Base-by-base conservation (phyloP, 768 basidiomycete genomes). In the Naganishia antarctica region DNA sequence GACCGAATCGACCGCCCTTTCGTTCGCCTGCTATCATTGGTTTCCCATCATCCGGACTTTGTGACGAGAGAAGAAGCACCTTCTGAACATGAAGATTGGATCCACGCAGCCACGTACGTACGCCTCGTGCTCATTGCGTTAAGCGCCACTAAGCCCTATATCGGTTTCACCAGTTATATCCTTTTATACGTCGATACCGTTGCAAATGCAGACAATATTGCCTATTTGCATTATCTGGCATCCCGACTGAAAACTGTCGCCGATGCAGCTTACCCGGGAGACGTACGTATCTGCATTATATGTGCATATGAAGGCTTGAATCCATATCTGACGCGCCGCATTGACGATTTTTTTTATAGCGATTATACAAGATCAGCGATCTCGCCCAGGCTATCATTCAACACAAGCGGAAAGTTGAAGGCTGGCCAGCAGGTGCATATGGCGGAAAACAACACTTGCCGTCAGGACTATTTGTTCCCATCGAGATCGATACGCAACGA, bases 21-120 rank as follows among this genome's bases (percentile, higher is more conserved):
- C 70, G 84, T 93, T 45, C 87, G 94, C 13, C 78, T 98, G 4
- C 81, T 98, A 11, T 89, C 92, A 72, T 77, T 92, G 0, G 81
- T 98, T 4, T 90, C 92, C 0, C 93, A 96, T 73, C 96, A 99
- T 74, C 94, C 94, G 4, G 96, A 99, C 77, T 93, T 91, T 70
- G 82, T 81, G 21, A 64, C 62, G 0, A 82, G 34, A 26, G 53
- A 57, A 34, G 53, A 57, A 1, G 53, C 53, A 3, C 53, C 53
- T 1, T 21, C 80, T 46, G 81, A 82, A 2, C 82, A 84, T 40
- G 87, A 89, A 34, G 86, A 86, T 44, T 75, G 93, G 40, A 80
- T 84, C 34, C 87, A 89, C 70, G 86, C 91, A 70, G 85, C 88
- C 25, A 90, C 87, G 91, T 96, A 69, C 48, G 87, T 73, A 15